Percentiles rank a stretch among this genome's conserved stretches.
Conservation (phyloP, 2,329 filamentous ascomycete genomes). For the Plectosphaerella plurivora region DNA sequence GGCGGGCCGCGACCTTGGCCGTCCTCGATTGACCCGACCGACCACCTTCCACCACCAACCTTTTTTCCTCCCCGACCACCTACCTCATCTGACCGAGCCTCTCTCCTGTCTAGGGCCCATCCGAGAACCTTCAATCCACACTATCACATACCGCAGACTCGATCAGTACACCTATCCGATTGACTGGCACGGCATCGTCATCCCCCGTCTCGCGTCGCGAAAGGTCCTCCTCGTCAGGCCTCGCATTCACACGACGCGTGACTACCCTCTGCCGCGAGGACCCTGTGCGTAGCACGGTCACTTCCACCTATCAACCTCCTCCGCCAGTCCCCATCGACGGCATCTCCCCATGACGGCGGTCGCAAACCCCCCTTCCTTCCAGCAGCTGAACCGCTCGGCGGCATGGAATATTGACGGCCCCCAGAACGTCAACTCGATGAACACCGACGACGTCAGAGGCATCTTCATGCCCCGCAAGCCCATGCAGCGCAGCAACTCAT, state of each 20-base stretch:
- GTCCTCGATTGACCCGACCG: constrained; percentile 8
- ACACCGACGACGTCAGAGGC: constrained; percentile 76
- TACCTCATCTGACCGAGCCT: background rate
- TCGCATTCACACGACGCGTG: background rate
- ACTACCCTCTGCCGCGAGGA: background rate
- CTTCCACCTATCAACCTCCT: background rate
- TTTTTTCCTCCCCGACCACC: background rate
- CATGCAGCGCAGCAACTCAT: constrained; percentile 83
- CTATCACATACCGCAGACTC: background rate
- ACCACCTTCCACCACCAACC: constrained; percentile 4
- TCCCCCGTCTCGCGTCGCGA: background rate
- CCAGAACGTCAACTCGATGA: constrained; percentile 60
- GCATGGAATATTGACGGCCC: constrained; percentile 60
- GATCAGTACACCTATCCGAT: background rate
- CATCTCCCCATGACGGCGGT: constrained; percentile 61
- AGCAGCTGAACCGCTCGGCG: constrained; percentile 56
- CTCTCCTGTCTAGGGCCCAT: background rate
- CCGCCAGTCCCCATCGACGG: constrained; percentile 8
- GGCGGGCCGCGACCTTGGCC: background rate
- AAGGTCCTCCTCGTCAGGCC: background rate
- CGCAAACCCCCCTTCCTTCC: constrained; percentile 59
- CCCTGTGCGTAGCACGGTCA: background rate
- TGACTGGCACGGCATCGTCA: background rate
- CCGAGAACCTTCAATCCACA: background rate
- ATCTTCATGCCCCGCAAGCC: constrained; percentile 89